Evolutionary conservation across 331 rosid genomes (phyloP).

Genomic region (Rhamnella rubrinervis): DNA sequence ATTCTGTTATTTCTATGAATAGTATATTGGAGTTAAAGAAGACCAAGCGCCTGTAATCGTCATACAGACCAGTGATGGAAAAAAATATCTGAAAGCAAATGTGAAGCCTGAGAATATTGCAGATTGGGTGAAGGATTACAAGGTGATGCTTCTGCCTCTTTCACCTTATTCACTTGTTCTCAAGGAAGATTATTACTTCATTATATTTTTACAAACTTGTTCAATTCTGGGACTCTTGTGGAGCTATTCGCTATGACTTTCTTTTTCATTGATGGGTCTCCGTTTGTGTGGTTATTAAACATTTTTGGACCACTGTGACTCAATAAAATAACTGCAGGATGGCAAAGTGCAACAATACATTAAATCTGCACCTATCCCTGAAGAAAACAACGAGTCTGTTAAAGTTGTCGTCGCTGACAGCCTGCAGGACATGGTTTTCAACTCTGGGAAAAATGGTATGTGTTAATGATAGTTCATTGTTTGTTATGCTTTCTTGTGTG

Average conservation of each 20-base stretch:
- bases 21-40: conserved; percentile 82
- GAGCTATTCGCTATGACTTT: not conserved
- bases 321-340: conserved; percentile 47
- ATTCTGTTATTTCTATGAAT: conserved; percentile 32
- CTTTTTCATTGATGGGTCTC: not conserved
- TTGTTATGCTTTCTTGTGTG: no score
- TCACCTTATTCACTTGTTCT: not conserved
- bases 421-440: conserved; percentile 65
- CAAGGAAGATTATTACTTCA: not conserved
- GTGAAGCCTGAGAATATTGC: conserved; percentile 67
- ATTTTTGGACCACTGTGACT: conserved; percentile 15
- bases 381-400: conserved; percentile 76
- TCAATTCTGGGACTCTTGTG: not conserved
- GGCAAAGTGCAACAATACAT: conserved; percentile 54
- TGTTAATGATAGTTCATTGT: not conserved
- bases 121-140: conserved; percentile 75
- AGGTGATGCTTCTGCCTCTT: conserved; percentile 46
- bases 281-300: not conserved
- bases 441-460: conserved; percentile 84
- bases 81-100: conserved; percentile 66
- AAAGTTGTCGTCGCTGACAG: conserved; percentile 84
- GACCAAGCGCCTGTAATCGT: conserved; percentile 73
- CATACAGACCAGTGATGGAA: conserved; percentile 57
- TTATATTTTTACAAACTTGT: not conserved
- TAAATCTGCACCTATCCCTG: conserved; percentile 90